Evolutionary conservation across 495 filamentous ascomycete species (phyloP).

Genomic region (Podospora pseudoanserina): DNA sequence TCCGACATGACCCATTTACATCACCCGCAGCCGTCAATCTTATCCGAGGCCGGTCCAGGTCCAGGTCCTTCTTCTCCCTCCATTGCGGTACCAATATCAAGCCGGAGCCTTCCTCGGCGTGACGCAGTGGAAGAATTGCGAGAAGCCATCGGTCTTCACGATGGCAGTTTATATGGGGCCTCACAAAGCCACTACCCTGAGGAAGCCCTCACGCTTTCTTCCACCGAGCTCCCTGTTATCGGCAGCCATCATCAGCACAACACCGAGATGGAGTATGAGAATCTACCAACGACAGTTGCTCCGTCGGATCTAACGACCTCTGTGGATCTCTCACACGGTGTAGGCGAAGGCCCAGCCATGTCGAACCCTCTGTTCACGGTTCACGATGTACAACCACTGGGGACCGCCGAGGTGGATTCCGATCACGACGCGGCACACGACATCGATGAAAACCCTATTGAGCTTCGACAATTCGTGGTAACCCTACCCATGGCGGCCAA

Average conservation of each 20-base stretch:
- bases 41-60: not conserved
- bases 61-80: not conserved
- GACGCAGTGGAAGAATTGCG: not conserved
- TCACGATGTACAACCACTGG: conserved; percentile 7
- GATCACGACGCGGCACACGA: conserved; percentile 13
- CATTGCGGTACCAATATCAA: not conserved
- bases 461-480: conserved; percentile 31
- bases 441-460: not conserved
- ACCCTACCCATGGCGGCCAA: conserved; percentile 42
- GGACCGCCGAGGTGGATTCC: not conserved
- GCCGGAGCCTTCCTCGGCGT: not conserved
- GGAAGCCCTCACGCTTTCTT: not conserved
- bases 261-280: not conserved
- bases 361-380: not conserved
- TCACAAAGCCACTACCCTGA: not conserved
- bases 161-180: not conserved
- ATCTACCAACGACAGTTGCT: conserved; percentile 4
- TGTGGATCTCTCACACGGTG: not conserved
- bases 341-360: not conserved
- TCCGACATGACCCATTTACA: not conserved
- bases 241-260: not conserved
- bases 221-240: not conserved
- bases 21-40: not conserved
- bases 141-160: not conserved
- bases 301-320: conserved; percentile 7